Conservation (phyloP, 2,329 filamentous ascomycete species). For the Metarhizium album region DNA sequence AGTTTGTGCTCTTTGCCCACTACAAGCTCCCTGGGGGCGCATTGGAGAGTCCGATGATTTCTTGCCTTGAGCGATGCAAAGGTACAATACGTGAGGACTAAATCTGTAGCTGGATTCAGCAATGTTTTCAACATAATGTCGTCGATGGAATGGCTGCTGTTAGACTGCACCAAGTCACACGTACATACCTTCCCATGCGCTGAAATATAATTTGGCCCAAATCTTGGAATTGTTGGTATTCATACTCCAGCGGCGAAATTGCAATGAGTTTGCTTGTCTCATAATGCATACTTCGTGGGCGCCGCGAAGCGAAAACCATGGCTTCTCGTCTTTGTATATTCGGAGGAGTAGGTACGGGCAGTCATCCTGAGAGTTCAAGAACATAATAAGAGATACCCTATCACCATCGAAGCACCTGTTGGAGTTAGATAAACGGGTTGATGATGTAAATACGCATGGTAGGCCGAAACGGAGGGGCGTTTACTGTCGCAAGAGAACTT, state of each 20-base stretch:
- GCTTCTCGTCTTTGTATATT: slow-evolving; percentile 25
- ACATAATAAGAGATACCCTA: slow-evolving; percentile 41
- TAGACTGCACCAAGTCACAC: slow-evolving; percentile 8
- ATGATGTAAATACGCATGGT: slow-evolving; percentile 2
- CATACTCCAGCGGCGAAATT: slow-evolving; percentile 41
- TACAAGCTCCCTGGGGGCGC: slow-evolving; percentile 35
- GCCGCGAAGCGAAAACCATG: slow-evolving; percentile 38
- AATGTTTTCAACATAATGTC: background rate
- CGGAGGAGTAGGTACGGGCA: slow-evolving; percentile 38
- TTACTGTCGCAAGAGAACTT: slow-evolving; percentile 45
- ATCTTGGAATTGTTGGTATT: slow-evolving; percentile 31
- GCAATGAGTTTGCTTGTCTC: slow-evolving; percentile 36
- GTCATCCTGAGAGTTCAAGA: slow-evolving; percentile 31
- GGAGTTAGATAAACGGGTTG: slow-evolving; percentile 4
- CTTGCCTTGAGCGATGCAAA: slow-evolving; percentile 47
- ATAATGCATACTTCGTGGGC: slow-evolving; percentile 44
- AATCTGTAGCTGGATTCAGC: slow-evolving; percentile 28
- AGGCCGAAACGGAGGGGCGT: background rate
- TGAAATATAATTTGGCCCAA: slow-evolving; percentile 46
- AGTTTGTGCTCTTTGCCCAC: slow-evolving; percentile 38
- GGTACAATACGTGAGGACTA: slow-evolving; percentile 48
- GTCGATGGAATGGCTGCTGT: background rate
- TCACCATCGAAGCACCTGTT: slow-evolving; percentile 44
- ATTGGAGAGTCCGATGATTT: slow-evolving; percentile 31
- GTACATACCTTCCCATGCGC: slow-evolving; percentile 52